A percentile compares a stretch with the other conserved stretches of the same genome.
phyloP scores from a whole-genome alignment of 805 yeast genomes.

The Zygosaccharomyces siamensis region DNA sequence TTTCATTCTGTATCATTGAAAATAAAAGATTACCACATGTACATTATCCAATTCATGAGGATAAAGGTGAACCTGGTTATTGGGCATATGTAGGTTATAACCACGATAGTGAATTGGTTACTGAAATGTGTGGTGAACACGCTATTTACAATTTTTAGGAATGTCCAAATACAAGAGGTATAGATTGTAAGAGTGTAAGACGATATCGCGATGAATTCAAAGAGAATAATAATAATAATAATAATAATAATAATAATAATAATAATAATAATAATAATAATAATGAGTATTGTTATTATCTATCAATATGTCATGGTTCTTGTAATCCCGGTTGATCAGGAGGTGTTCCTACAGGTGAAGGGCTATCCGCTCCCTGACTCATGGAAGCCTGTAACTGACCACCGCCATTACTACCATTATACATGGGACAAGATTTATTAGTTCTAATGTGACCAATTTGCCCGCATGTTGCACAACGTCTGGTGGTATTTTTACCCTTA shows the following conservation, averaged over 20 bases:
- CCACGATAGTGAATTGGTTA: slow-evolving; percentile 20
- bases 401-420: slow-evolving; percentile 40
- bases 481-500: slow-evolving; percentile 42
- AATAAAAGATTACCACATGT: slow-evolving; percentile 23
- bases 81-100: slow-evolving; percentile 33
- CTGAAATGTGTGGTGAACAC: slow-evolving; percentile 26
- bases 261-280: not conserved
- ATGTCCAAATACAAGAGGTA: not conserved
- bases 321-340: not conserved
- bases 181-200: not conserved
- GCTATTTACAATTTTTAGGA: slow-evolving; percentile 27
- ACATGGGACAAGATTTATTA: slow-evolving; percentile 83
- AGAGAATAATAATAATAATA: not conserved
- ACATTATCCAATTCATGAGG: slow-evolving; percentile 34
- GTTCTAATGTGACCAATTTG: slow-evolving; percentile 93
- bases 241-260: not conserved
- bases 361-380: not conserved
- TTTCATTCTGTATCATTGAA: slow-evolving; percentile 38
- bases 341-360: slow-evolving; percentile 1
- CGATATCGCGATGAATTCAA: not conserved
- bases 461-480: slow-evolving; percentile 94
- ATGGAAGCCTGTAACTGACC: slow-evolving; percentile 1
- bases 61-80: slow-evolving; percentile 36
- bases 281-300: not conserved
- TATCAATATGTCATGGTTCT: not conserved